Evolutionary conservation across 352 stramenopile genomes (phyloP), one percentile per base, ranked within the genome.

Genomic region (Chrysophaeum taylorii): DNA sequence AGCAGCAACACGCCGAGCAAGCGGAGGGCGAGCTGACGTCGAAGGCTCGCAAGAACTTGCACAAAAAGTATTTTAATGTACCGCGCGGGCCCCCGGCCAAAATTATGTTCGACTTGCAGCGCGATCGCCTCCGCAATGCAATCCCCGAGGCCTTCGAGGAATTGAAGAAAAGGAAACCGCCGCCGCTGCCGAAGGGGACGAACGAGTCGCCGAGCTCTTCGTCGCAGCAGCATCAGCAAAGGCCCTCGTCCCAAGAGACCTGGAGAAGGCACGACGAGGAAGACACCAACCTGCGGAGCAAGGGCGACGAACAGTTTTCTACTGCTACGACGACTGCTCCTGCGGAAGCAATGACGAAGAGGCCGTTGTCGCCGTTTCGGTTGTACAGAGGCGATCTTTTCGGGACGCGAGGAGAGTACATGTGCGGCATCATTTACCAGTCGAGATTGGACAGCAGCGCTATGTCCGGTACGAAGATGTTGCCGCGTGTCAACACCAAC

Each of bases 21-120:
- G 43, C 64, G 15, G 27, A 27, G 23, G 50, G 54, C 38, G 15
- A 16, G 21, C 29, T 52, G 31, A 64, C 72, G 37, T 29, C 33
- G 1, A 64, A 39, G 15, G 57, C 74, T 0, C 50, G 50, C 21
- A 79, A 73, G 63, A 78, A 78, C 60, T 48, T 71, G 5, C 45
- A 77, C 43, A 78, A 78, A 72, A 77, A 76, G 66, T 81, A 76
- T 68, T 66, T 75, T 23, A 54, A 67, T 21, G 74, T 76, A 0
- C 73, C 73, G 50, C 75, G 74, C 39, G 68, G 54, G 18, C 74
- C 78, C 23, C 76, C 76, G 29, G 69, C 71, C 29, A 81, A 81
- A 63, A 61, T 81, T 27, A 78, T 81, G 64, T 72, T 80, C 64
- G 76, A 81, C 63, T 48, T 81, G 21, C 74, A 80, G 27, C 70